Conservation (phyloP, 2,329 filamentous ascomycete species). For the Talaromyces amestolkiae region DNA sequence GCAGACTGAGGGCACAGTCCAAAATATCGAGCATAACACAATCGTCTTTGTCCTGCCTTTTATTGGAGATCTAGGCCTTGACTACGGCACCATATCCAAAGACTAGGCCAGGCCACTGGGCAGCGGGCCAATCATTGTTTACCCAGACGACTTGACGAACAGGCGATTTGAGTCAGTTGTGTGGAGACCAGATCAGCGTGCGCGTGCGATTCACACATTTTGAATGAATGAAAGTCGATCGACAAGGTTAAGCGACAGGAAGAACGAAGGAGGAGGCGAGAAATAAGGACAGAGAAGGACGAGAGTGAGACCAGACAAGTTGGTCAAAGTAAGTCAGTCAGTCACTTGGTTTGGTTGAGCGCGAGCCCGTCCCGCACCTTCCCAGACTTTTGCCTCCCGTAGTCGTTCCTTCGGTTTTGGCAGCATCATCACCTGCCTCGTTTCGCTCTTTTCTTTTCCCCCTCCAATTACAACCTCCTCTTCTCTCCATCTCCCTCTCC, state of each 20-base stretch:
- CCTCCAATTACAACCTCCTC: background rate
- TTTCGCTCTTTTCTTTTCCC: background rate
- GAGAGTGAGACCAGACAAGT: background rate
- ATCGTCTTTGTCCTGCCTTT: background rate
- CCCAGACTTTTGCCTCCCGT: slow-evolving; percentile 9
- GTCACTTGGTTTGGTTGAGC: background rate
- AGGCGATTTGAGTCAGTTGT: slow-evolving; percentile 11
- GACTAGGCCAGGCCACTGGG: background rate
- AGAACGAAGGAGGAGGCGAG: background rate
- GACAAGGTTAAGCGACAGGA: slow-evolving; percentile 8
- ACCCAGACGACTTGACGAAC: slow-evolving; percentile 1
- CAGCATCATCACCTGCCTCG: slow-evolving; percentile 7
- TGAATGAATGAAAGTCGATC: background rate
- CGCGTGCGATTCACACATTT: background rate
- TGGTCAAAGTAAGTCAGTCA: background rate
- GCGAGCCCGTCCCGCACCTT: background rate
- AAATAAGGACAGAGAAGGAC: background rate
- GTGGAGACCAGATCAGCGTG: slow-evolving; percentile 9
- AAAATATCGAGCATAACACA: background rate
- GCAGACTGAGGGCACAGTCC: background rate
- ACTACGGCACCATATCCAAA: background rate
- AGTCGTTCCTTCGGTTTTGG: slow-evolving; percentile 3
- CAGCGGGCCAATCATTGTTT: slow-evolving; percentile 10
- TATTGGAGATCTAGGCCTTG: slow-evolving; percentile 12
- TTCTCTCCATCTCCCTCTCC: background rate